phyloP scores from a whole-genome alignment of 73 alveolate genomes.

The Paramecium caudatum region DNA sequence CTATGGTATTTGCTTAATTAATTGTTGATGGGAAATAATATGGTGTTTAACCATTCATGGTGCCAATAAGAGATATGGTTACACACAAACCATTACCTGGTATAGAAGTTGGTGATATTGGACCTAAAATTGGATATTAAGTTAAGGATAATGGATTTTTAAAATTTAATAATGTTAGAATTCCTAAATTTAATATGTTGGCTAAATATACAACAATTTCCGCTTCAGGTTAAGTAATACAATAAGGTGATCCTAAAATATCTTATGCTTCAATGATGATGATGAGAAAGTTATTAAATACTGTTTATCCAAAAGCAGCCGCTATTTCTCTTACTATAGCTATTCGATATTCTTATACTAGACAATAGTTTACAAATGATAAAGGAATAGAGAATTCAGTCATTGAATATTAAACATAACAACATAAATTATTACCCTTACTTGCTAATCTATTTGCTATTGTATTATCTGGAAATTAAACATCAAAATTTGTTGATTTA shows the following conservation, averaged over 20 bases:
- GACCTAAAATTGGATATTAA: slow-evolving; percentile 72
- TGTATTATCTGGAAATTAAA: slow-evolving; percentile 33
- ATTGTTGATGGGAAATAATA: slow-evolving; percentile 80
- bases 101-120: slow-evolving; percentile 76
- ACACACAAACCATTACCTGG: slow-evolving; percentile 83
- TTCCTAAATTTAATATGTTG: slow-evolving; percentile 69
- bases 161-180: slow-evolving; percentile 66
- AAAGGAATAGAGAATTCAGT: slow-evolving; percentile 66
- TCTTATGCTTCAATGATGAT: slow-evolving; percentile 75
- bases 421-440: slow-evolving; percentile 73
- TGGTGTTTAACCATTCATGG: slow-evolving; percentile 85
- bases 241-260: slow-evolving; percentile 70
- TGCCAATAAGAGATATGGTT: slow-evolving; percentile 81
- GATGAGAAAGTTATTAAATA: slow-evolving; percentile 47
- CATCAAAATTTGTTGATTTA: slow-evolving; percentile 41
- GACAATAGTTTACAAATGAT: slow-evolving; percentile 72
- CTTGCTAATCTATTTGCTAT: slow-evolving; percentile 68
- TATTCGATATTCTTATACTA: slow-evolving; percentile 66
- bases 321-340: slow-evolving; percentile 70
- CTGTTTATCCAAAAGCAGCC: slow-evolving; percentile 17
- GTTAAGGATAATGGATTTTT: slow-evolving; percentile 72
- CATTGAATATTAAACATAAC: slow-evolving; percentile 71
- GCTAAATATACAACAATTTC: slow-evolving; percentile 60
- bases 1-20: slow-evolving; percentile 73
- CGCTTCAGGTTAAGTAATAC: slow-evolving; percentile 52